These are phyloP conservation scores for Balansia obtecta DNA, from an alignment of 2,329 filamentous ascomycete species.

Conservation along the genomic window DNA sequence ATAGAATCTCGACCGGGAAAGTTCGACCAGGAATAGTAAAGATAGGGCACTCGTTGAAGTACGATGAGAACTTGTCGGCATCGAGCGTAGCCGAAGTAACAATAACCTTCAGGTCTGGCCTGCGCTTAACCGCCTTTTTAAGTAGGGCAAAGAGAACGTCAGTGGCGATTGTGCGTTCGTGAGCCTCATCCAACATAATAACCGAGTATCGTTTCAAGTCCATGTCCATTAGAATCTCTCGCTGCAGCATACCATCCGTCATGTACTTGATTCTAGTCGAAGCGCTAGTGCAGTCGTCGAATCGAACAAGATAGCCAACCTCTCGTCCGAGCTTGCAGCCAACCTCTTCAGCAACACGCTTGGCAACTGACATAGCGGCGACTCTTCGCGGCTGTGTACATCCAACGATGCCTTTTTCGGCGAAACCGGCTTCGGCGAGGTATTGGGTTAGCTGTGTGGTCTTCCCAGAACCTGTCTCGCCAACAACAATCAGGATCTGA, in stretches of 20 bases:
- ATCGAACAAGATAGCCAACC: conserved; percentile 94
- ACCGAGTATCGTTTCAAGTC: conserved; percentile 83
- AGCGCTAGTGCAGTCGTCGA: conserved; percentile 84
- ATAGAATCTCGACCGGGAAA: conserved; percentile 91
- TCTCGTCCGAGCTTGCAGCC: conserved; percentile 83
- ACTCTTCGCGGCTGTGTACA: conserved; percentile 96
- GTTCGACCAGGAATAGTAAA: conserved; percentile 93
- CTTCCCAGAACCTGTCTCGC: conserved; percentile 94
- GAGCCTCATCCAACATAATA: conserved; percentile 96
- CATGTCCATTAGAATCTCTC: conserved; percentile 87
- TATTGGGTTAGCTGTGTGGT: conserved; percentile 96
- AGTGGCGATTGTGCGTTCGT: conserved; percentile 92
- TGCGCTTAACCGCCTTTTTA: conserved; percentile 80
- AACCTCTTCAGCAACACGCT: conserved; percentile 92
- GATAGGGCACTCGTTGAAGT: conserved; percentile 93
- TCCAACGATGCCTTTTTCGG: conserved; percentile 77
- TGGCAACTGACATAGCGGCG: conserved; percentile 93
- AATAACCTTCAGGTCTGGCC: conserved; percentile 85
- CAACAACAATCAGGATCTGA: conserved; percentile 89
- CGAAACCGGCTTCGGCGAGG: conserved; percentile 83
- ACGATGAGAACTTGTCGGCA: conserved; percentile 92
- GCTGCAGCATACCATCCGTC: conserved; percentile 96
- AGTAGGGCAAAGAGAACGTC: conserved; percentile 89
- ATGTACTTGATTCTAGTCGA: conserved; percentile 97
- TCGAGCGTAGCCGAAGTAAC: conserved; percentile 94